Evolutionary conservation across 106 monocot genomes (phyloP).

Genomic region (Allium cepa): DNA sequence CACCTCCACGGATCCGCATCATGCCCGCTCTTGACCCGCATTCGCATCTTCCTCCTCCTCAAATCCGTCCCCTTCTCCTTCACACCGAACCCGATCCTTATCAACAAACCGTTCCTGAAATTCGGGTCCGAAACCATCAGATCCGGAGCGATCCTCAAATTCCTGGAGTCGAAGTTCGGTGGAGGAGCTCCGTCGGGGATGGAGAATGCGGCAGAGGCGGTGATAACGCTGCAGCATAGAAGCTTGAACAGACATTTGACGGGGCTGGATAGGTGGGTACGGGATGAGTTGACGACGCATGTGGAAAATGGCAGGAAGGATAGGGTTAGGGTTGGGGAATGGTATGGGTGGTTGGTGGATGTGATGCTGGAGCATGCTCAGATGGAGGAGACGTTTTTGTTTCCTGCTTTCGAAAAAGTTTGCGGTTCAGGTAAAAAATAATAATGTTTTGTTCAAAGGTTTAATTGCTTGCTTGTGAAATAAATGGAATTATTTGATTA

Average conservation of each 20-base stretch:
- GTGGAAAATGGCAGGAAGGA: slow-evolving; percentile 10
- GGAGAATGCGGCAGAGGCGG: slow-evolving; percentile 7
- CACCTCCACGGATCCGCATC: slow-evolving; percentile 28
- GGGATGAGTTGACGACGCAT: slow-evolving; percentile 18
- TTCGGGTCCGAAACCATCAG: slow-evolving; percentile 17
- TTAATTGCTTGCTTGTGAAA: not conserved
- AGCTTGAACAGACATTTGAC: slow-evolving; percentile 64
- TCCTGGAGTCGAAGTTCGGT: slow-evolving; percentile 34
- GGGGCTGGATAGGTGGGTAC: slow-evolving; percentile 45
- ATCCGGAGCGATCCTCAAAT: slow-evolving; percentile 32
- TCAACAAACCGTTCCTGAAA: not conserved
- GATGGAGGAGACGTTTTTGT: slow-evolving; percentile 87
- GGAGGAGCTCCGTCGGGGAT: slow-evolving; percentile 26
- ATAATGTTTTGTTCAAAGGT: not conserved
- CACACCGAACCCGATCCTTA: not conserved
- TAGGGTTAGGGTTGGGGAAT: slow-evolving; percentile 25
- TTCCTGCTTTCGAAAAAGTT: slow-evolving; percentile 46
- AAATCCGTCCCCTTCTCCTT: slow-evolving; percentile 18
- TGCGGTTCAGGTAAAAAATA: slow-evolving; percentile 28
- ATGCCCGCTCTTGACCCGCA: slow-evolving; percentile 6
- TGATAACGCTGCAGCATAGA: slow-evolving; percentile 54
- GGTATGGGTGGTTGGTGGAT: slow-evolving; percentile 57
- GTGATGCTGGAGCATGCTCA: slow-evolving; percentile 90
- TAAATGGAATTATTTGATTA: too few relatives aligned
- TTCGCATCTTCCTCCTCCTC: slow-evolving; percentile 30